A percentile compares a stretch with the other conserved stretches of the same genome.
These are phyloP conservation scores for Lachnellula subtilissima DNA, from an alignment of 2,329 filamentous ascomycete genomes.

Conservation along the genomic window DNA sequence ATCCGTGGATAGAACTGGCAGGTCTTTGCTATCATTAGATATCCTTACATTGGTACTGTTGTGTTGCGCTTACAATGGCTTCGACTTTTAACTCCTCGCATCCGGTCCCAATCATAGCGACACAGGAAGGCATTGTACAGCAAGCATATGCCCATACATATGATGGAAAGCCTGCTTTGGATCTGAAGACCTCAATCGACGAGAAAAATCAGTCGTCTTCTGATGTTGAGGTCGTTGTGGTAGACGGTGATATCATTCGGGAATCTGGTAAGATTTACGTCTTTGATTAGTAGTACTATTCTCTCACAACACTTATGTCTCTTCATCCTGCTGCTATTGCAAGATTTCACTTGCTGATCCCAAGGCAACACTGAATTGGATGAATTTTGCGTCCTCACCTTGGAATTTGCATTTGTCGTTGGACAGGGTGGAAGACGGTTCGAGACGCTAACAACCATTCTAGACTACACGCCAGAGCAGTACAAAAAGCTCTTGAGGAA, in stretches of 20 bases:
- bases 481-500: conserved; percentile 38
- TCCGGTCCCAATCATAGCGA: not conserved
- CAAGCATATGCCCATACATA: conserved; percentile 1
- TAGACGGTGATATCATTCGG: conserved; percentile 9
- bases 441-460: not conserved
- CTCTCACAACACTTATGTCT: too few relatives aligned
- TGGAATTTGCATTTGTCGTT: not conserved
- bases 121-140: conserved; percentile 2
- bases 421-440: not conserved
- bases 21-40: too few relatives aligned
- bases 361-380: too few relatives aligned
- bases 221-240: conserved; percentile 8
- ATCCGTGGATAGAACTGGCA: too few relatives aligned
- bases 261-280: conserved; percentile 11
- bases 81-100: not conserved
- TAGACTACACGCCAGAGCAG: conserved; percentile 35
- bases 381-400: too few relatives aligned
- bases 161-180: not conserved
- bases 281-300: not conserved
- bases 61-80: not conserved
- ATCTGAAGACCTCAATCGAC: not conserved
- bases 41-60: not conserved
- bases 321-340: too few relatives aligned
- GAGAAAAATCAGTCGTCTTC: conserved; percentile 6
- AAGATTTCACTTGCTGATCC: too few relatives aligned